Base-by-base conservation (phyloP, 192 early-diverging fungal species). In the Coemansia sp. region DNA sequence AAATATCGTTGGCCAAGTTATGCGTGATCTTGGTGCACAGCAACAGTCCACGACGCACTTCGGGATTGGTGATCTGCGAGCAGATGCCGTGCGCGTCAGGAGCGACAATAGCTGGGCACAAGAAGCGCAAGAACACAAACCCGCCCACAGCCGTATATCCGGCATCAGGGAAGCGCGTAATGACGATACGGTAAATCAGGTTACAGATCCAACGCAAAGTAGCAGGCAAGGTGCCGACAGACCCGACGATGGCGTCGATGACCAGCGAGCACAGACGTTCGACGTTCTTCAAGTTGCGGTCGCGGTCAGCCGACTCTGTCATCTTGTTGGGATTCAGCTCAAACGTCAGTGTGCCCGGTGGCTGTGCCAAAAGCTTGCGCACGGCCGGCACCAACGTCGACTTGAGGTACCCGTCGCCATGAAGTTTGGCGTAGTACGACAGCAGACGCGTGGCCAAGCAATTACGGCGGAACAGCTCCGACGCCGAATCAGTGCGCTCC, bases 11-110 rank as follows among this genome's bases (percentile, higher is more conserved):
- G 27, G 96, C 95, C 51, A 99, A 71, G 69, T 97, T 97, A 64
- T 97, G 96, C 59, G 98, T 95, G 14, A 97, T 93, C 75, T 98
- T 99, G 21, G 95, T 96, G 44, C 91, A 91, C 36, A 98, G 81
- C 45, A 99, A 75, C 48, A 96, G 79, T 42, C 96, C 95, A 63
- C 97, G 90, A 21, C 92, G 87, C 46, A 96, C 82, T 36, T 94
- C 91, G 42, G 90, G 87, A 50, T 82, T 75, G 34, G 86, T 81
- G 31, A 90, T 86, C 34, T 87, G 82, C 14, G 82, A 71, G 60
- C 94, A 78, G 34, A 98, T 80, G 4, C 90, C 91, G 69, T 93
- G 91, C 11, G 84, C 76, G 73, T 96, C 94, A 14, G 97, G 97
- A 5, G 94, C 88, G 5, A 95, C 94, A 74, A 99, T 97, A 8